phyloP scores from a whole-genome alignment of 2,329 filamentous ascomycete species.

The Aspergillus ruber region DNA sequence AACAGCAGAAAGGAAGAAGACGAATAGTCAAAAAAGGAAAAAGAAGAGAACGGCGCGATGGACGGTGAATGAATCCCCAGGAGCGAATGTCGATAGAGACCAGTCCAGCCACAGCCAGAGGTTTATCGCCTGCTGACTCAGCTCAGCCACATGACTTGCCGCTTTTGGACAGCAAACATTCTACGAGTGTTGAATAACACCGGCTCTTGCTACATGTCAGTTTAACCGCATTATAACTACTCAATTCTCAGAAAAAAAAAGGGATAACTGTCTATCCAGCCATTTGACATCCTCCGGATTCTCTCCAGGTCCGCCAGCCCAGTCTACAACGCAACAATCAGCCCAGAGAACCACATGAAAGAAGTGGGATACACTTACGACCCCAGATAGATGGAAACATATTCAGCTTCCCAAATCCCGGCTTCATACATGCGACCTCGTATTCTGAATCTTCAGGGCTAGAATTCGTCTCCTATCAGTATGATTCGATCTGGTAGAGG shows the following conservation, averaged over 20 bases:
- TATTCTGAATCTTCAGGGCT: slow-evolving; percentile 70
- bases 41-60: neutral
- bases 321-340: slow-evolving; percentile 30
- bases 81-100: neutral
- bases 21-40: slow-evolving; percentile 3
- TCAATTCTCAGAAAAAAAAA: slow-evolving; percentile 41
- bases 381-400: slow-evolving; percentile 60
- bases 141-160: neutral
- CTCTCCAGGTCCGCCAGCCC: slow-evolving; percentile 65
- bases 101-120: neutral
- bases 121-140: neutral
- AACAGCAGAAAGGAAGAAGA: slow-evolving; percentile 3
- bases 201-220: no score
- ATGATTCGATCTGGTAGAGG: slow-evolving; percentile 1
- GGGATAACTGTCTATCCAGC: slow-evolving; percentile 57
- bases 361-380: slow-evolving; percentile 37
- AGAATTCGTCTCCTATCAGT: neutral
- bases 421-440: slow-evolving; percentile 59
- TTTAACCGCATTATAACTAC: neutral
- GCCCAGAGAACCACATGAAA: slow-evolving; percentile 6
- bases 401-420: slow-evolving; percentile 50
- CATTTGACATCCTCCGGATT: slow-evolving; percentile 65
- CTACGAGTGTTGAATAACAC: no score
- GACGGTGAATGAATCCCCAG: neutral
- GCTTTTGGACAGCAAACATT: no score